Evolutionary conservation across 208 protist genomes (phyloP), one percentile per base, ranked within the genome.

Genomic region (Leishmania aethiopica): DNA sequence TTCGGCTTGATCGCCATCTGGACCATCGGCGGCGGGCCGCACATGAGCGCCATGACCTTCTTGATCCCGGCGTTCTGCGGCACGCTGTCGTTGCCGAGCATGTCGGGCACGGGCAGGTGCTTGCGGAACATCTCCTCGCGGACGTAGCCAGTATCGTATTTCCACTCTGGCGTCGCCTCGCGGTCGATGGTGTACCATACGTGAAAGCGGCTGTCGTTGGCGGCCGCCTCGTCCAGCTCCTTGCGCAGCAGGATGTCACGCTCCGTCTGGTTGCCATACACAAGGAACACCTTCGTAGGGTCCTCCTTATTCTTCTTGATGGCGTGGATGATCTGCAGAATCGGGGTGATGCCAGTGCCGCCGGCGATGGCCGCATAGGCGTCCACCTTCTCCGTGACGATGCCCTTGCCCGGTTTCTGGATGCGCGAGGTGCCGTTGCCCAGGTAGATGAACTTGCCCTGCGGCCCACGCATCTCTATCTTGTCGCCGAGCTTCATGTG

Each of bases 321-420:
- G 51, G 95, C 95, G 45, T 88, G 86, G 40, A 98, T 96, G 51
- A 99, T 86, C 89, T 99, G 97, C 60, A 98, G 79, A 66, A 98
- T 94, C 1, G 97, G 97, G 22, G 97, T 99, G 86, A 99, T 98
- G 70, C 97, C 97, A 4, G 95, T 96, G 77, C 97, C 95, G 49
- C 95, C 95, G 7, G 91, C 92, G 19, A 96, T 79, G 75, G 94
- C 93, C 2, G 90, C 88, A 78, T 92, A 94, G 51, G 88, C 88
- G 67, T 89, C 85, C 37, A 90, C 86, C 64, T 87, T 77, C 69
- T 83, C 42, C n/a, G 79, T 88, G 40, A 75, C 53, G 17, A 70
- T 8, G 57, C 80, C 77, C 62, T 80, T 70, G 45, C 89, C 83
- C 4, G 83, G 80, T 69, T 84, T 86, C n/a, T 90, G 66, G 32